Conservation (phyloP, 2,329 filamentous ascomycete species). For the Ceratocystis colombiana region DNA sequence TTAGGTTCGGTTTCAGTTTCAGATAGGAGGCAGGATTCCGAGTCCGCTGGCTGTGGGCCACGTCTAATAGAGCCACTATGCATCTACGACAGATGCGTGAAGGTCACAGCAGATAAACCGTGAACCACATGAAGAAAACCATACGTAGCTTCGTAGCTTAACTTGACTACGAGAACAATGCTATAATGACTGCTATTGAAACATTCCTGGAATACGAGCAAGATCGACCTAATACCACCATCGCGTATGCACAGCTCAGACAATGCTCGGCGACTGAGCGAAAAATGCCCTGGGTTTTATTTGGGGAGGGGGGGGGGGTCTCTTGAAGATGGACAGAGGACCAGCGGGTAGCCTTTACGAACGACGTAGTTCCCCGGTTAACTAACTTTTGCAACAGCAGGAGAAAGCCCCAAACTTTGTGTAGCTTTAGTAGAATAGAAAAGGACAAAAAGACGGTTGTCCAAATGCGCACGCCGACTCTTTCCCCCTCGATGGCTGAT, state of each 20-base stretch:
- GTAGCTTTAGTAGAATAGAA: background rate
- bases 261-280: background rate
- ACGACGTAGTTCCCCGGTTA: background rate
- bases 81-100: background rate
- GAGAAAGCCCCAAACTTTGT: background rate
- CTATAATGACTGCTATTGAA: background rate
- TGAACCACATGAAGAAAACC: too few relatives aligned
- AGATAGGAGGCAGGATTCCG: background rate
- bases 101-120: too few relatives aligned
- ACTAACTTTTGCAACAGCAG: background rate
- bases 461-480: background rate
- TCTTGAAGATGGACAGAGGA: too few relatives aligned
- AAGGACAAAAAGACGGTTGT: background rate
- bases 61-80: background rate
- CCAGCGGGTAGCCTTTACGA: background rate
- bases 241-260: slow-evolving; percentile 6
- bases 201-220: slow-evolving; percentile 4
- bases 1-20: background rate
- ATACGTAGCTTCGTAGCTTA: background rate
- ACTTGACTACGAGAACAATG: background rate
- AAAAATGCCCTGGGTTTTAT: background rate
- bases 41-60: background rate
- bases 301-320: background rate
- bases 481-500: background rate
- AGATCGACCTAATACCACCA: background rate